phyloP scores from a whole-genome alignment of 495 filamentous ascomycete species.

The Penicillium daleae region DNA sequence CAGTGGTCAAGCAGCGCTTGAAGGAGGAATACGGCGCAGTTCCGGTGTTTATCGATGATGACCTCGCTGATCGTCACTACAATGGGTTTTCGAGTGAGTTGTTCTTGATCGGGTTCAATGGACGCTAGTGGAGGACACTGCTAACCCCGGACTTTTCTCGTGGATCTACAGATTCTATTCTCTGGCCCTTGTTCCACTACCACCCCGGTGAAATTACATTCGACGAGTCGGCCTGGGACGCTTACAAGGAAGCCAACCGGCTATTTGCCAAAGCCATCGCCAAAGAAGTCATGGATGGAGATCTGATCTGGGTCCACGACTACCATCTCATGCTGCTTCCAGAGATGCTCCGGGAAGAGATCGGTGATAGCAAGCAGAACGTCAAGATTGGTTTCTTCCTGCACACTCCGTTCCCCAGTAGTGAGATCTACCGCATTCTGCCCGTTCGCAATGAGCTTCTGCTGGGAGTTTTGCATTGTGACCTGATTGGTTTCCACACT shows the following conservation, averaged over 20 bases:
- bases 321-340: conserved; percentile 98
- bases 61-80: conserved; percentile 79
- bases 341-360: conserved; percentile 87
- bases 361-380: conserved; percentile 73
- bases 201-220: conserved; percentile 98
- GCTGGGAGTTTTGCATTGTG: conserved; percentile 83
- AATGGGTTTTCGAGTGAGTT: conserved; percentile 84
- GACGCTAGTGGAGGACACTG: background rate
- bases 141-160: background rate
- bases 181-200: conserved; percentile 98
- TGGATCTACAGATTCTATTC: conserved; percentile 82
- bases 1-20: conserved; percentile 64
- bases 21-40: conserved; percentile 74
- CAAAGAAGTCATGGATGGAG: conserved; percentile 83
- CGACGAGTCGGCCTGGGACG: conserved; percentile 89
- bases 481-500: conserved; percentile 95
- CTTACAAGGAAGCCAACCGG: conserved; percentile 87
- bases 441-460: conserved; percentile 90
- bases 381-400: conserved; percentile 97
- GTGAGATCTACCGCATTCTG: conserved; percentile 93
- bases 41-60: conserved; percentile 78
- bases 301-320: conserved; percentile 96
- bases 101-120: background rate
- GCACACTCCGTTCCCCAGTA: conserved; percentile 96
- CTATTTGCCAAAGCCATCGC: conserved; percentile 83